Base-by-base conservation (phyloP, 2,329 filamentous ascomycete species). In the Cytospora piceicola region DNA sequence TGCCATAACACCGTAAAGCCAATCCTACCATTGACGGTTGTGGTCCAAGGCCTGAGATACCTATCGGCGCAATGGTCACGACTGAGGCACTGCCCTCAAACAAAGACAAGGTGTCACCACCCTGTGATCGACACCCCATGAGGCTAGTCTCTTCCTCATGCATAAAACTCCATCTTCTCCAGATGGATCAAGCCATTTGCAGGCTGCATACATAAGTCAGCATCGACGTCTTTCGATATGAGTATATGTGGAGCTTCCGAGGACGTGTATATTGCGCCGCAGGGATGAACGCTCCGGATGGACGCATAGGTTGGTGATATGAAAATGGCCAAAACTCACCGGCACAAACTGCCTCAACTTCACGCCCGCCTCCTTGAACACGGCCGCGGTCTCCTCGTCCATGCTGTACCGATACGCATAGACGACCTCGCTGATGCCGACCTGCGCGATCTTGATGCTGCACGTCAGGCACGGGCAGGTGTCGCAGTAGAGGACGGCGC, bases 391-490 rank as follows among this genome's bases (percentile, higher is more conserved):
- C 76, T 92, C 88, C 51, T 82, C 86, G 74, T 99, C 95, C 90
- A 99, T 97, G 75, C 94, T 94, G 76, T 99, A 99, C 30, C 91
- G 88, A 75, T 96, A 90, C 70, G 88, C 94, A 73, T 97, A 99
- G 17, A 99, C 94, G 17, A 99, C 95, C 81, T 99, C 95, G 52
- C 87, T 88, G 70, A 99, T 97, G 22, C 95, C 95, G 9, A 98
- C 93, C 80, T 99, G 95, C 27, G 93, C 92, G 73, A 99, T 98
- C 81, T 99, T 99, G 81, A 99, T 96, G 73, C 93, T 97, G 78
- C 95, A 99, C 2, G 95, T 99, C 76, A 99, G 82, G 76, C 95
- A 99, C 4, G 95, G 95, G 77, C 95, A 99, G 71, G 94, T 97
- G 75, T 97, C 92, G 78, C 94, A 97, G 79, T 97, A 99, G 30